phyloP scores from a whole-genome alignment of 169 alveolate genomes.

The Eimeria acervulina region DNA sequence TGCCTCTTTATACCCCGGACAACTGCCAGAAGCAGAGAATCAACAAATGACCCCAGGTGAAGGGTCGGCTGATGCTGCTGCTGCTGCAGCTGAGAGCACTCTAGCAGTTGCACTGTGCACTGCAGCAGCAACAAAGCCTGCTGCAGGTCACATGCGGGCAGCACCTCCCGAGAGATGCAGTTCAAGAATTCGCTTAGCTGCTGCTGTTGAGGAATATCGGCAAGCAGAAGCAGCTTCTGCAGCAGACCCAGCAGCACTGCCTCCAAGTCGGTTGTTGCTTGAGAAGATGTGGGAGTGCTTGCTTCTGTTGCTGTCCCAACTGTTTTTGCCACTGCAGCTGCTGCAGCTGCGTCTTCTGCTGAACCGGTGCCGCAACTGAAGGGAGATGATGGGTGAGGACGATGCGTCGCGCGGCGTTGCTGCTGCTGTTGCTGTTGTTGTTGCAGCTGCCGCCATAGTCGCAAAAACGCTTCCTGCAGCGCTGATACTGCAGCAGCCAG shows the following conservation, averaged over 20 bases:
- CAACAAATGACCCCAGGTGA: slow-evolving; percentile 4
- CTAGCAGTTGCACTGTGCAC: slow-evolving; percentile 16
- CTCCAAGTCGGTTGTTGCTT: not conserved
- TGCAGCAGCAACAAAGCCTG: slow-evolving; percentile 27
- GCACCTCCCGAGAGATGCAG: slow-evolving; percentile 1
- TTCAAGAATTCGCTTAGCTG: not conserved
- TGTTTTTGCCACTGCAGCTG: not conserved
- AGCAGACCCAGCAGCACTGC: slow-evolving; percentile 43
- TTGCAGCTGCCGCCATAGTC: slow-evolving; percentile 4
- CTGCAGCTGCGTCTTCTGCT: not conserved
- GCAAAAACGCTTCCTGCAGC: not conserved
- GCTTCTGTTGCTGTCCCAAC: not conserved
- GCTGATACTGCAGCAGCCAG: not conserved
- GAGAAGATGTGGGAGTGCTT: not conserved
- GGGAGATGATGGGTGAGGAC: slow-evolving; percentile 7
- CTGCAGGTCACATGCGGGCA: slow-evolving; percentile 56
- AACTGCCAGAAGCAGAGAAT: slow-evolving; percentile 18
- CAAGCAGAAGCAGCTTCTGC: slow-evolving; percentile 55
- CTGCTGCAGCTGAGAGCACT: not conserved
- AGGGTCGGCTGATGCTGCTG: slow-evolving; percentile 25
- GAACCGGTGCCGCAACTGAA: not conserved
- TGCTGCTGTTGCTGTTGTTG: not conserved
- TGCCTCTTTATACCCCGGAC: not conserved
- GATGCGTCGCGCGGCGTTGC: not conserved
- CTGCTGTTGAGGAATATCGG: not conserved